phyloP scores from a whole-genome alignment of 2,329 filamentous ascomycete genomes.

The Fusarium oxysporum region DNA sequence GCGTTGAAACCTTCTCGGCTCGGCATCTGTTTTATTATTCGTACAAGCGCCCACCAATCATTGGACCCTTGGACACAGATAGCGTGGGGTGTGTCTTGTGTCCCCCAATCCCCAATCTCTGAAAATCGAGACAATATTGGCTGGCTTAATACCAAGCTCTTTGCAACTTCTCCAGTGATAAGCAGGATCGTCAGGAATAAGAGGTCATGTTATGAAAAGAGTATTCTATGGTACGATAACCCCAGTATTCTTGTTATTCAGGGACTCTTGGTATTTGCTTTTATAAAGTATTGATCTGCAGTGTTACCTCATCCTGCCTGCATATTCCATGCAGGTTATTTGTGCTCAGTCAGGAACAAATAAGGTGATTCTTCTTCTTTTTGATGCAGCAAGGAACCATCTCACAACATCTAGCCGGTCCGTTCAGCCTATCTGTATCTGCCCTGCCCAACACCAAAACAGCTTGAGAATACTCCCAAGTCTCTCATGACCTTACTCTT shows the following conservation, averaged over 20 bases:
- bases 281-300: constrained; percentile 12
- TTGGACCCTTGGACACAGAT: constrained; percentile 7
- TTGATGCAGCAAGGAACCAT: not conserved
- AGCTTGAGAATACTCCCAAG: not conserved
- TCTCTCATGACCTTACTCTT: constrained; percentile 8
- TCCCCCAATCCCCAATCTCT: not conserved
- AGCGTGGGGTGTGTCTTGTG: constrained; percentile 9
- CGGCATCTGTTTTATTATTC: constrained; percentile 9
- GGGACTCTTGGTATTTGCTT: not conserved
- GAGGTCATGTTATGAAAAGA: constrained; percentile 19
- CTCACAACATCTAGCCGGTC: not conserved
- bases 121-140: not conserved
- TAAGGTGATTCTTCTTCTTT: not conserved
- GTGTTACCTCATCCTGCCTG: constrained; percentile 25
- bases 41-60: constrained; percentile 30
- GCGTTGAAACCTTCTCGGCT: constrained; percentile 6
- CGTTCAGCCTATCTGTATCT: constrained; percentile 13
- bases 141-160: not conserved
- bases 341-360: constrained; percentile 9
- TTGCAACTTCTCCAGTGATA: constrained; percentile 14
- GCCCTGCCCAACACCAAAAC: not conserved
- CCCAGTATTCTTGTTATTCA: not conserved
- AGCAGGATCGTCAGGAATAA: constrained; percentile 11
- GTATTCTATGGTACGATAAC: not conserved
- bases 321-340: constrained; percentile 16